Percentiles rank a stretch among this genome's conserved stretches.
Conservation (phyloP, 441 rosid genomes). For the Adansonia grandidieri region DNA sequence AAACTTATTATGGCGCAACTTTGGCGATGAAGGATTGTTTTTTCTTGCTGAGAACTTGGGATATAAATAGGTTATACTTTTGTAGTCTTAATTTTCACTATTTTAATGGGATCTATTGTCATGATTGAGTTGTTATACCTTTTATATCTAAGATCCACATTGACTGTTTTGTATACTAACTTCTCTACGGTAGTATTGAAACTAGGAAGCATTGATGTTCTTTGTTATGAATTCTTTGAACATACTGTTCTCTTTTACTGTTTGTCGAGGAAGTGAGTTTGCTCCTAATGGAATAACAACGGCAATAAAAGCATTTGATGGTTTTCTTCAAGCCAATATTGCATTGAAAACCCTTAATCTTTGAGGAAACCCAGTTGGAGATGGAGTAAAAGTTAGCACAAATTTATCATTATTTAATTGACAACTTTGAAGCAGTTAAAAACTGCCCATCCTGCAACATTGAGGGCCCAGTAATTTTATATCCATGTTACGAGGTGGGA, state of each 20-base stretch:
- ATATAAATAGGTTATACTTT: constrained; percentile 74
- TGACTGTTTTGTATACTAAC: not conserved
- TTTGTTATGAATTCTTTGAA: constrained; percentile 22
- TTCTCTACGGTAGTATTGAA: not conserved
- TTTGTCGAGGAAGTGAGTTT: constrained; percentile 83
- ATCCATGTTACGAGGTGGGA: too few relatives aligned
- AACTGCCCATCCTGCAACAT: constrained; percentile 3
- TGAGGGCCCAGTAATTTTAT: constrained; percentile 7
- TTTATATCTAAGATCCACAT: not conserved
- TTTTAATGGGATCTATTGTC: constrained; percentile 2
- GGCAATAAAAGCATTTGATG: constrained; percentile 84
- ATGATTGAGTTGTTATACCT: constrained; percentile 12
- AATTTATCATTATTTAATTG: not conserved
- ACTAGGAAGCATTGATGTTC: constrained; percentile 12
- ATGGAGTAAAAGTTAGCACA: constrained; percentile 83
- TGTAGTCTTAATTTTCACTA: constrained; percentile 9
- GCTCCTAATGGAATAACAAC: constrained; percentile 92
- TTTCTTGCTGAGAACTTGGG: constrained; percentile 88
- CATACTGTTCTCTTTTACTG: constrained; percentile 41
- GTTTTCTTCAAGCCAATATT: constrained; percentile 83
- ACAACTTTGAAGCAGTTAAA: constrained; percentile 11
- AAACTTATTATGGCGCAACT: constrained; percentile 68
- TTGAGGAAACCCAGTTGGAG: constrained; percentile 92
- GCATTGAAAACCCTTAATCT: constrained; percentile 67
- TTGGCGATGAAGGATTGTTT: constrained; percentile 95